Evolutionary conservation across 495 filamentous ascomycete genomes (phyloP).

Genomic region (Venustampulla echinocandica): DNA sequence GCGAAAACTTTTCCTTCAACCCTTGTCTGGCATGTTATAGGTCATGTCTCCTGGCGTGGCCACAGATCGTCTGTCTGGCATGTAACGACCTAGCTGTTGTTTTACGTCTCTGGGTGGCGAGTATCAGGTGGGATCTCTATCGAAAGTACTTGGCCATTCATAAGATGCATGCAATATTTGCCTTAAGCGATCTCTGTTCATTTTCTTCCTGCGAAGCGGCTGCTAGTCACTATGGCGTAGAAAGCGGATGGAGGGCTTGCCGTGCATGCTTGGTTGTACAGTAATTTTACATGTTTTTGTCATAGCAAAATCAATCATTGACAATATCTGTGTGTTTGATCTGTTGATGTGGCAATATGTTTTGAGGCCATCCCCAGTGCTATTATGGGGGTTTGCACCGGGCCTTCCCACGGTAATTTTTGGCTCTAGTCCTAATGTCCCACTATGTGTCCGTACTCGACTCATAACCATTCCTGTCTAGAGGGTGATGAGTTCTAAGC

Average conservation of each 20-base stretch:
- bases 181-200: constrained; percentile 5
- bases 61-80: constrained; percentile 4
- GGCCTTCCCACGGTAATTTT: too few species aligned
- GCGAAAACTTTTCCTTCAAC: constrained; percentile 11
- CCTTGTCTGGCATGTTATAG: constrained; percentile 3
- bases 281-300: constrained; percentile 19
- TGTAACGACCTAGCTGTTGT: constrained; percentile 6
- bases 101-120: background rate
- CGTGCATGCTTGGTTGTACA: constrained; percentile 17
- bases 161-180: constrained; percentile 4
- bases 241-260: constrained; percentile 14
- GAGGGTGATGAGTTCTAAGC: too few species aligned
- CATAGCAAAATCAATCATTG: constrained; percentile 22
- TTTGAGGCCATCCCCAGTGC: too few species aligned
- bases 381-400: too few species aligned
- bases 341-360: background rate
- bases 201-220: constrained; percentile 7
- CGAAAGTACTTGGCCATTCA: constrained; percentile 16
- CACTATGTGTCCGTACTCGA: too few species aligned
- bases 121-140: constrained; percentile 6
- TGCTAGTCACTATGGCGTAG: constrained; percentile 12
- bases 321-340: constrained; percentile 4
- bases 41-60: constrained; percentile 3
- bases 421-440: too few species aligned
- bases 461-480: too few species aligned